phyloP scores from a whole-genome alignment of 1,284 basidiomycete species.

The Wallemia hederae region DNA sequence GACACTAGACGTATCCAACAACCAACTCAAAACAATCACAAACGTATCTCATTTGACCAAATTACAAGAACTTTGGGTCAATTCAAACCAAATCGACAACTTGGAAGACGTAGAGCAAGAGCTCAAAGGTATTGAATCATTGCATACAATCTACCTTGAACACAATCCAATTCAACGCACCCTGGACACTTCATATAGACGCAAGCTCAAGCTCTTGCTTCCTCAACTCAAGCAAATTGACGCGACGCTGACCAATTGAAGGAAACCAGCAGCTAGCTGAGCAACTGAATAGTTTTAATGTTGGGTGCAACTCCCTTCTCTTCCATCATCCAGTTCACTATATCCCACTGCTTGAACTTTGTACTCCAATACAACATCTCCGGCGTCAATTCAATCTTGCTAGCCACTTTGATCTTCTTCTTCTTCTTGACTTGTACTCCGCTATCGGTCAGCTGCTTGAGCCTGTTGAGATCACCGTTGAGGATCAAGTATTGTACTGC shows the following conservation, averaged over 20 bases:
- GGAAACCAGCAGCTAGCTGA: no score
- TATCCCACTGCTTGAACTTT: neutral
- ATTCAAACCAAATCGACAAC: neutral
- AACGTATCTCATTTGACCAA: neutral
- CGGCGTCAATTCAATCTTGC: neutral
- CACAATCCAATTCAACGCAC: neutral
- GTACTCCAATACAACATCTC: neutral
- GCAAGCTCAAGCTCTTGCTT: neutral
- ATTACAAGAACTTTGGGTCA: neutral
- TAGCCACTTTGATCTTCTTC: neutral
- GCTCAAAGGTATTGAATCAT: neutral
- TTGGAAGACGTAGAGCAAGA: neutral
- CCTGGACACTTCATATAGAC: neutral
- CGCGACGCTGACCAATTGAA: no score
- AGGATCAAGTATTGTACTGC: neutral
- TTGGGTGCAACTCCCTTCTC: neutral
- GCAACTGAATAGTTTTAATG: neutral
- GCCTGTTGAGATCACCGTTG: neutral
- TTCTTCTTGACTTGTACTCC: neutral
- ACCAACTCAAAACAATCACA: neutral
- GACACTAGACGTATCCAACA: neutral
- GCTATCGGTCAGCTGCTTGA: neutral
- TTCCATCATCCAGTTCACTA: conserved; percentile 1
- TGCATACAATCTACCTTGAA: neutral
- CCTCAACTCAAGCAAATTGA: neutral